These are phyloP conservation scores for Serendipita sp. DNA, from an alignment of 768 basidiomycete species.

Conservation along the genomic window DNA sequence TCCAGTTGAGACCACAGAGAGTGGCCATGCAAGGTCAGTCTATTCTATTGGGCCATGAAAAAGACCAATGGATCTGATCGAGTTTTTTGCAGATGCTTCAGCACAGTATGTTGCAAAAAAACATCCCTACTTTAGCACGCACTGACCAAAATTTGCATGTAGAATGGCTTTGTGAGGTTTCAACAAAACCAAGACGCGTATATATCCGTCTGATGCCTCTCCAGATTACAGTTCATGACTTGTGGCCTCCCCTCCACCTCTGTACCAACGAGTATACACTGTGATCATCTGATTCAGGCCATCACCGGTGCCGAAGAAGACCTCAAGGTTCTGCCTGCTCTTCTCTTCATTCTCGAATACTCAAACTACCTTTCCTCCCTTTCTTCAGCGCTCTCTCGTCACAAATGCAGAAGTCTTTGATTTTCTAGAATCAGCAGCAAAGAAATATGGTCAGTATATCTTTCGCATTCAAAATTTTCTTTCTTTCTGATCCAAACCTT, in stretches of 20 bases:
- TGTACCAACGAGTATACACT: constrained; percentile 87
- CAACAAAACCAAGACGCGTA: no score
- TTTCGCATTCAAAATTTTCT: not conserved
- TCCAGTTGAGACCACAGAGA: constrained; percentile 80
- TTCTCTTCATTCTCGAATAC: not conserved
- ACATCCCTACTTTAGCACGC: not conserved
- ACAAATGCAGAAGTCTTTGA: constrained; percentile 95
- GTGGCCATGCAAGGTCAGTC: constrained; percentile 72
- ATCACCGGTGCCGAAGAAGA: constrained; percentile 76
- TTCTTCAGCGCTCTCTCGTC: constrained; percentile 54
- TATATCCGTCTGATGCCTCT: no score
- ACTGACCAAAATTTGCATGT: constrained; percentile 8
- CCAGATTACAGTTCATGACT: constrained; percentile 92
- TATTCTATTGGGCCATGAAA: not conserved
- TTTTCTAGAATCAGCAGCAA: constrained; percentile 83
- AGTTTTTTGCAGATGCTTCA: constrained; percentile 48
- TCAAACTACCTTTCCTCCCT: no score
- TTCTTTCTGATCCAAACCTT: not conserved
- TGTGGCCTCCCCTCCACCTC: constrained; percentile 72
- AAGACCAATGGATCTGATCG: not conserved
- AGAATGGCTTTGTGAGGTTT: constrained; percentile 68
- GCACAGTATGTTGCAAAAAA: constrained; percentile 48
- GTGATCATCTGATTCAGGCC: constrained; percentile 95
- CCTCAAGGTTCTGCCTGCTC: constrained; percentile 39
- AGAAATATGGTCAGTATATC: constrained; percentile 41